Evolutionary conservation across 2,329 filamentous ascomycete species (phyloP).

Genomic region (Apiospora rasikravindrae): DNA sequence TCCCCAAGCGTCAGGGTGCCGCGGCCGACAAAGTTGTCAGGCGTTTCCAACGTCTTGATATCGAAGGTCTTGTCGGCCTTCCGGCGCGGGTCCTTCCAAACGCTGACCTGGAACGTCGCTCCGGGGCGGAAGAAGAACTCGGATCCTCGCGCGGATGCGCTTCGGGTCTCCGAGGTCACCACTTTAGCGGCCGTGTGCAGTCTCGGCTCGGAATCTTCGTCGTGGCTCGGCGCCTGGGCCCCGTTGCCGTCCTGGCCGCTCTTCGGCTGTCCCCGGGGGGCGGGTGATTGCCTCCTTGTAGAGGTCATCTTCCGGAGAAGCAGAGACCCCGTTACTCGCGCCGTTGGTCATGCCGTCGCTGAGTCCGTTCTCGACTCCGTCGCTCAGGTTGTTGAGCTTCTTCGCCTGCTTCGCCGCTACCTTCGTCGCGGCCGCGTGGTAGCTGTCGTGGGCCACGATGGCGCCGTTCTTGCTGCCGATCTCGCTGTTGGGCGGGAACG

Average conservation of each 20-base stretch:
- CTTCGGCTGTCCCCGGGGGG: not conserved
- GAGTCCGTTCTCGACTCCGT: not conserved
- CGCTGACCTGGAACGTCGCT: slow-evolving; percentile 34
- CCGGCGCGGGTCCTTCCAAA: slow-evolving; percentile 36
- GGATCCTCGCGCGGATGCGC: slow-evolving; percentile 26
- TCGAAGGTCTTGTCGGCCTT: slow-evolving; percentile 26
- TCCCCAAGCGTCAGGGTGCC: slow-evolving; percentile 33
- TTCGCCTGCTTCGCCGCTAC: not conserved
- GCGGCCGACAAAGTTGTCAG: slow-evolving; percentile 28
- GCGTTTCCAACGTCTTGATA: slow-evolving; percentile 25
- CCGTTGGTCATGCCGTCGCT: not conserved
- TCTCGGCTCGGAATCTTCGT: not conserved
- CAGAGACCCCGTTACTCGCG: too few species aligned
- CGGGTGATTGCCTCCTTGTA: not conserved
- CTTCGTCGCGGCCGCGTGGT: not conserved
- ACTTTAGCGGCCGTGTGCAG: slow-evolving; percentile 21
- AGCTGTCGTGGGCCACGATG: slow-evolving; percentile 25
- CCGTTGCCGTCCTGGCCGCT: not conserved
- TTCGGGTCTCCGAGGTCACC: slow-evolving; percentile 30
- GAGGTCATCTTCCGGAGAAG: not conserved
- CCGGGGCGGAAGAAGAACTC: slow-evolving; percentile 41
- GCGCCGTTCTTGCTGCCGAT: slow-evolving; percentile 35
- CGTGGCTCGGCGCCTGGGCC: not conserved
- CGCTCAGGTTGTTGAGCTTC: not conserved
- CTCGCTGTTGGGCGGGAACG: slow-evolving; percentile 38